These are phyloP conservation scores for Cytospora piceicola DNA, from an alignment of 2,329 filamentous ascomycete species.

Conservation along the genomic window DNA sequence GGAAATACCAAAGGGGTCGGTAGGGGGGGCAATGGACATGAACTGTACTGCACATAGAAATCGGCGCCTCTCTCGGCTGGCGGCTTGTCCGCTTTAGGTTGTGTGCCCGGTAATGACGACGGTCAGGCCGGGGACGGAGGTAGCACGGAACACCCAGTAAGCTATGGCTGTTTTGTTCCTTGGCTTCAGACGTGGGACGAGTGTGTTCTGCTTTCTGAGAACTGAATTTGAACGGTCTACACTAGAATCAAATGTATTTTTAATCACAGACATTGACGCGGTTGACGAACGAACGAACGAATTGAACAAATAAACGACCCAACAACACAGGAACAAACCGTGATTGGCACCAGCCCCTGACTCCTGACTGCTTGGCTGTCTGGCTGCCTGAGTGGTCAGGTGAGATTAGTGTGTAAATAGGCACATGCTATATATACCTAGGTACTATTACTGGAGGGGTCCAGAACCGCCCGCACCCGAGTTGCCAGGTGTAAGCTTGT, in stretches of 20 bases:
- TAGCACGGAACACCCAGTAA: background rate
- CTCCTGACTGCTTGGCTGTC: no score
- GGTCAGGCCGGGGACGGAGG: background rate
- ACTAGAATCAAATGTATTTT: background rate
- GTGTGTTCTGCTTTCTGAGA: background rate
- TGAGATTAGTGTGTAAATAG: no score
- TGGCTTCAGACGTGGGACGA: background rate
- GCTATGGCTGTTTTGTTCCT: background rate
- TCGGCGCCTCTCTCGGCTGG: constrained; percentile 5
- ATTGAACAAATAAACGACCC: background rate
- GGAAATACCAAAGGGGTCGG: constrained; percentile 28
- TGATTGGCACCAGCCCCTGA: background rate
- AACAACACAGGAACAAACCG: background rate
- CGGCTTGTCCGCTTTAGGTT: background rate
- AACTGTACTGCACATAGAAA: constrained; percentile 19
- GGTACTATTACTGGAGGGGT: background rate
- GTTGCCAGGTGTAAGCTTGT: background rate
- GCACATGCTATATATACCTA: no score
- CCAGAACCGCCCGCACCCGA: background rate
- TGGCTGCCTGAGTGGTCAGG: background rate
- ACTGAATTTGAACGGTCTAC: background rate
- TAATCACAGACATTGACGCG: background rate
- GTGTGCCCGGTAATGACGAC: background rate
- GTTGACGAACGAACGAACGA: background rate
- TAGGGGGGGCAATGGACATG: constrained; percentile 14